Percentiles rank a stretch among this genome's conserved stretches.
Evolutionary conservation across 2,329 filamentous ascomycete genomes (phyloP).

Genomic region (Blastomyces silverae): DNA sequence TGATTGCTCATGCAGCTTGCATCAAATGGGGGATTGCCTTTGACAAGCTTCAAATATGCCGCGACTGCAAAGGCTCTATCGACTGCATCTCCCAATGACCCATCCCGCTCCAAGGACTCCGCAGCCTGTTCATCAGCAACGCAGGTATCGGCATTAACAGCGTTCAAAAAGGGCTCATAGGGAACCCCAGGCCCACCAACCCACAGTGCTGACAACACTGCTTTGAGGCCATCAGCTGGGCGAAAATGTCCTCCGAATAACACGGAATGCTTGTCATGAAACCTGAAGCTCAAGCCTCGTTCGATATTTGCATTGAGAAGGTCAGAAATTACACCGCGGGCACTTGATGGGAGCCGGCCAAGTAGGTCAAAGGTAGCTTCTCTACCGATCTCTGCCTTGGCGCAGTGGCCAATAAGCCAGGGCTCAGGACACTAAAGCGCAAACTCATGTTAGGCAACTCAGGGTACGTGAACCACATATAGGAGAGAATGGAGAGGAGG

Average conservation of each 20-base stretch:
- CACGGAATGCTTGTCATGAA: neutral
- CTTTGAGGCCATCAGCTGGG: constrained; percentile 3
- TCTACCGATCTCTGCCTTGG: neutral
- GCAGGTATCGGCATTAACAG: neutral
- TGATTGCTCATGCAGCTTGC: constrained; percentile 8
- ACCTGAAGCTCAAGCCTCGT: neutral
- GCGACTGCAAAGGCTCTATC: neutral
- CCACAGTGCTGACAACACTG: neutral
- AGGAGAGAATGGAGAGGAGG: neutral
- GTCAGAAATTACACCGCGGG: neutral
- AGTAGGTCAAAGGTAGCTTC: neutral
- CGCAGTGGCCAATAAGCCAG: constrained; percentile 5
- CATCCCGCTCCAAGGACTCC: neutral
- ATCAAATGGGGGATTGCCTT: neutral
- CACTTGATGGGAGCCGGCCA: constrained; percentile 8
- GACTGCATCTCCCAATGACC: neutral
- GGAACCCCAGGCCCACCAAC: neutral
- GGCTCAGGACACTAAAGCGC: neutral
- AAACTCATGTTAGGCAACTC: neutral
- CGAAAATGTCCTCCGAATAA: neutral
- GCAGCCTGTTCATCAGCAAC: neutral
- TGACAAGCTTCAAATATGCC: constrained; percentile 6
- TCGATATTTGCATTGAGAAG: constrained; percentile 2
- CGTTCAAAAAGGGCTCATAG: neutral
- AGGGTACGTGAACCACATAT: too few species aligned